These are phyloP conservation scores for Diplodia scrobiculata DNA, from an alignment of 2,329 filamentous ascomycete species.

Conservation along the genomic window DNA sequence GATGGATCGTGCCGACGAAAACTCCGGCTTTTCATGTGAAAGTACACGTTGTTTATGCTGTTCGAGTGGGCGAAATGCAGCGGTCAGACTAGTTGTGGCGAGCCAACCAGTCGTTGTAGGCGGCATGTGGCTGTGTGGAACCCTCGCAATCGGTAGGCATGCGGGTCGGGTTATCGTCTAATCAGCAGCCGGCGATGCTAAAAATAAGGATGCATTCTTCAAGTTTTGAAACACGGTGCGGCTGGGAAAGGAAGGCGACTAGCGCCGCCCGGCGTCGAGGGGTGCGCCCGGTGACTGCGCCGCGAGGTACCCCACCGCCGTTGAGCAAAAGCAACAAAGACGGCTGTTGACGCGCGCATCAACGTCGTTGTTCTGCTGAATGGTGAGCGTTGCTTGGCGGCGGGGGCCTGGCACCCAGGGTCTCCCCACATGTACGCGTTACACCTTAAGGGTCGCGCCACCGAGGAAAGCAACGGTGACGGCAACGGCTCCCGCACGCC, in stretches of 20 bases:
- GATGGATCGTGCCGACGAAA: too few species aligned
- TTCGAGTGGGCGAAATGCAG: not conserved
- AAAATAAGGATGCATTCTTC: slow-evolving; percentile 26
- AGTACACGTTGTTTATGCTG: not conserved
- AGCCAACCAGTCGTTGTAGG: not conserved
- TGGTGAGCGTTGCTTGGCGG: slow-evolving; percentile 4
- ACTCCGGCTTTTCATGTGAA: not conserved
- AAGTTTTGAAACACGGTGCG: slow-evolving; percentile 11
- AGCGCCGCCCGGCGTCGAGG: not conserved
- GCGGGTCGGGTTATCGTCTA: not conserved
- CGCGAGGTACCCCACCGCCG: not conserved
- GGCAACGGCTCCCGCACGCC: not conserved
- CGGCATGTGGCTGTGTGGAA: slow-evolving; percentile 22
- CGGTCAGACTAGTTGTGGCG: not conserved
- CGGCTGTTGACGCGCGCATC: not conserved
- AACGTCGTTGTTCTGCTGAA: not conserved
- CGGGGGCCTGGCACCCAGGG: slow-evolving; percentile 14
- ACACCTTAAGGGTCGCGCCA: slow-evolving; percentile 23
- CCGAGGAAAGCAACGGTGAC: slow-evolving; percentile 16
- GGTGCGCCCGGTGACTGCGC: not conserved
- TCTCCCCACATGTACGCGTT: slow-evolving; percentile 21
- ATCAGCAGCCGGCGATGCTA: slow-evolving; percentile 8
- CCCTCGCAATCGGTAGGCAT: slow-evolving; percentile 9
- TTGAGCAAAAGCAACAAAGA: slow-evolving; percentile 4
- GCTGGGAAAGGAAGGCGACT: slow-evolving; percentile 11